Conservation (phyloP, 768 basidiomycete genomes). For the Scleroderma citrinum region DNA sequence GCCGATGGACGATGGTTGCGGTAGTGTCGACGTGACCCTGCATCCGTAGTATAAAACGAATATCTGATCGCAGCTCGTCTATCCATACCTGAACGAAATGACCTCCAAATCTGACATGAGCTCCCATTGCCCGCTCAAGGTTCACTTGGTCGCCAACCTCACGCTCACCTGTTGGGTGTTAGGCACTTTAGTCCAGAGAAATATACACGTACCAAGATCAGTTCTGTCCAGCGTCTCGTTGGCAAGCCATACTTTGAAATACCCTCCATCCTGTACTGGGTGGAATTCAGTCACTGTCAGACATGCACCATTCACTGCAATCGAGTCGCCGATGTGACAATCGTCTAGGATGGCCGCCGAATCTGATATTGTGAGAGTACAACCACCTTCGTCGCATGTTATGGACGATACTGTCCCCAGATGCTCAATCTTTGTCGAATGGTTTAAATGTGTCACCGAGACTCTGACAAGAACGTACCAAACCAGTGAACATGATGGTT, state of each 20-base stretch:
- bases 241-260: constrained; percentile 93
- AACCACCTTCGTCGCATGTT: constrained; percentile 64
- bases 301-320: constrained; percentile 83
- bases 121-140: constrained; percentile 91
- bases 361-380: constrained; percentile 72
- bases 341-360: constrained; percentile 73
- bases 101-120: constrained; percentile 88
- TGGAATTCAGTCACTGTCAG: constrained; percentile 88
- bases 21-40: constrained; percentile 94
- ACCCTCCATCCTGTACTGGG: constrained; percentile 52
- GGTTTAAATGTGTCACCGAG: constrained; percentile 1
- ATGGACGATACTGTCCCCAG: constrained; percentile 70
- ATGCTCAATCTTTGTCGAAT: constrained; percentile 82
- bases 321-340: constrained; percentile 92
- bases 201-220: constrained; percentile 61
- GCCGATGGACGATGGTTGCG: constrained; percentile 61
- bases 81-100: constrained; percentile 88
- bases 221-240: constrained; percentile 92
- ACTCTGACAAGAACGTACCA: constrained; percentile 48
- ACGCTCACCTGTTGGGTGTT: constrained; percentile 54
- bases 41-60: not conserved
- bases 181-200: not conserved
- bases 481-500: constrained; percentile 66
- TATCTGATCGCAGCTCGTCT: not conserved
- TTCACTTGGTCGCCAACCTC: constrained; percentile 79